A percentile compares a stretch with the other conserved stretches of the same genome.
Conservation (phyloP, 768 basidiomycete genomes). For the Termitomyces sp. region DNA sequence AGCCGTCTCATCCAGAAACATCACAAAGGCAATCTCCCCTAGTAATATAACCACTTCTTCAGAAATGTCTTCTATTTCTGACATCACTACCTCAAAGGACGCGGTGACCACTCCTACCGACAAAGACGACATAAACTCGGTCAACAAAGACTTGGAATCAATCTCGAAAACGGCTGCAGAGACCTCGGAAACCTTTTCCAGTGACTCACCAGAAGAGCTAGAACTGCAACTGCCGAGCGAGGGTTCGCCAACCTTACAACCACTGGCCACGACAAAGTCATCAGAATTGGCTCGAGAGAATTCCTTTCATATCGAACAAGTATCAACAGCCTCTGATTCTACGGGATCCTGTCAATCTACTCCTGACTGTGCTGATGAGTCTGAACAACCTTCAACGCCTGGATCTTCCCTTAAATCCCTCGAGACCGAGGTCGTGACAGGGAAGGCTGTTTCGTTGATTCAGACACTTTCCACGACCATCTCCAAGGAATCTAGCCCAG, state of each 20-base stretch:
- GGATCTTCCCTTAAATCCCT: neutral
- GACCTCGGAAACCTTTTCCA: neutral
- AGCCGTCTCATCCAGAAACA: slow-evolving; percentile 37
- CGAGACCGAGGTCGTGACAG: neutral
- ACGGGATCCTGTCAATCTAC: neutral
- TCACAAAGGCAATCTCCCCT: slow-evolving; percentile 39
- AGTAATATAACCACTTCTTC: slow-evolving; percentile 23
- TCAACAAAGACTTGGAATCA: neutral
- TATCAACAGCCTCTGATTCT: neutral
- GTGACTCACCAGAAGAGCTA: neutral
- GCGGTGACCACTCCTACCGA: slow-evolving; percentile 1
- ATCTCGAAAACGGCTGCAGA: neutral
- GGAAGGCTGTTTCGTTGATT: neutral
- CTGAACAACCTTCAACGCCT: neutral
- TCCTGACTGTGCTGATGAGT: neutral
- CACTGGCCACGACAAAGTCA: neutral
- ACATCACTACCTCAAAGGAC: slow-evolving; percentile 23
- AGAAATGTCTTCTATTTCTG: slow-evolving; percentile 39
- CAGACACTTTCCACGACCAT: neutral
- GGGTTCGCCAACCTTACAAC: neutral
- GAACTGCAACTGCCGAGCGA: neutral
- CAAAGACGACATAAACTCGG: neutral
- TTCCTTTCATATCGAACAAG: neutral
- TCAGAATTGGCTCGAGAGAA: neutral
- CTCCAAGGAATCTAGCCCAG: neutral